phyloP scores from a whole-genome alignment of 2,329 filamentous ascomycete genomes.

The Teratosphaeria epicoccoides region DNA sequence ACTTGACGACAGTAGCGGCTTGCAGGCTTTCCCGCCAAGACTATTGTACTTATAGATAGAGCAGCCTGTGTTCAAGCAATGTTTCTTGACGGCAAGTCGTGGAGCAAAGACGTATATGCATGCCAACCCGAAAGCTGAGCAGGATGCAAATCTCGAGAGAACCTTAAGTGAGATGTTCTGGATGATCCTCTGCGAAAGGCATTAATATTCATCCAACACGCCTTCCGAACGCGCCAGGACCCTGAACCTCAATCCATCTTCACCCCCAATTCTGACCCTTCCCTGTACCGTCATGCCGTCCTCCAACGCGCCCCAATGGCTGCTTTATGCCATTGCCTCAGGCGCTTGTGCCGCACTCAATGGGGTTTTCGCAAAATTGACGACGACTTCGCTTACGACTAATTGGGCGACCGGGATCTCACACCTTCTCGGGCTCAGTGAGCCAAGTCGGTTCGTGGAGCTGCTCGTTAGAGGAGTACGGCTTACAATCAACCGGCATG shows the following conservation, averaged over 20 bases:
- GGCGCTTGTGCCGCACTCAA: slow-evolving; percentile 73
- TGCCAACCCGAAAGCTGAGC: no score
- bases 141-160: no score
- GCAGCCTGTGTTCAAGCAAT: no score
- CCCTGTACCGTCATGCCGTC: slow-evolving; percentile 1
- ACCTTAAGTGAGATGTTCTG: no score
- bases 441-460: slow-evolving; percentile 40
- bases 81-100: no score
- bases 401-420: slow-evolving; percentile 42
- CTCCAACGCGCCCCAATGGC: slow-evolving; percentile 29
- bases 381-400: slow-evolving; percentile 50
- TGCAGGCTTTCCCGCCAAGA: background rate
- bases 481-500: background rate
- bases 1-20: background rate
- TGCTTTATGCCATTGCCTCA: slow-evolving; percentile 60
- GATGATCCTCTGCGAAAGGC: no score
- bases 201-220: no score
- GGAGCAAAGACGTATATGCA: no score
- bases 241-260: background rate
- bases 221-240: background rate
- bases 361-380: slow-evolving; percentile 75
- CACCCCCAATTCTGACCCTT: background rate
- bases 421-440: slow-evolving; percentile 35
- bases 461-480: slow-evolving; percentile 42
- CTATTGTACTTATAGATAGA: background rate